Base-by-base conservation (phyloP, 176 grass and related monocot genomes). In the Phragmites australis region DNA sequence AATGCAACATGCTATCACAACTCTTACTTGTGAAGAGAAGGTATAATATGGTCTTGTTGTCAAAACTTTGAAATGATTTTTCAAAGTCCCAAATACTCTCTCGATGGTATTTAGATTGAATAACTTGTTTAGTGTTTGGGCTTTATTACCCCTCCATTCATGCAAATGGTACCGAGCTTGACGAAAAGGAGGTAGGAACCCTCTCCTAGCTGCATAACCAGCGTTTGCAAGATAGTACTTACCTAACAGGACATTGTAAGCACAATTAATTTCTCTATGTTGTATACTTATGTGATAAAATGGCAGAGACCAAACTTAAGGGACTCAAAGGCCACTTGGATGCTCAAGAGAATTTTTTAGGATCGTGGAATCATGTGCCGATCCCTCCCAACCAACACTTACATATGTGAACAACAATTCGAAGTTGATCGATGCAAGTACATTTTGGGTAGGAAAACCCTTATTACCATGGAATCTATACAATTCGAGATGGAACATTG, bases 61-160 rank as follows among this genome's bases (percentile, higher is more conserved):
- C 0, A 81, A 23, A 56, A 81, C 40, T 40, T 70, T 57, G 15
- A 81, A 81, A 9, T 7, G 6, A 18, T 47, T 74, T 18, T 74
- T 53, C 50, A 74, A 74, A 15, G 70, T 52, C 50, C 70, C 25
- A 54, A 74, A 81, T 53, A 48, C 68, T 59, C 40, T 25, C 18
- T 62, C 53, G n/a, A 62, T 22, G 5, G 17, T 71, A 8, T 37
- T 70, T 14, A 60, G 46, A 18, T 72, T 70, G 29, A 72, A 82
- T 45, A 82, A 53, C 29, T 82, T 53, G 21, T 82, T 54, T 15
- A 34, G 18, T 16, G 50, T 47, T 44, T 6, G 4, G 29, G 69
- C 18, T 8, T 26, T 50, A 52, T 32, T 31, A 39, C 21, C 22
- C 29, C 2, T 31, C 27, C 21, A 80, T 53, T 80, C 48, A 32